These are phyloP conservation scores for Hibiscus mutabilis DNA, from an alignment of 345 rosid species.

Conservation along the genomic window DNA sequence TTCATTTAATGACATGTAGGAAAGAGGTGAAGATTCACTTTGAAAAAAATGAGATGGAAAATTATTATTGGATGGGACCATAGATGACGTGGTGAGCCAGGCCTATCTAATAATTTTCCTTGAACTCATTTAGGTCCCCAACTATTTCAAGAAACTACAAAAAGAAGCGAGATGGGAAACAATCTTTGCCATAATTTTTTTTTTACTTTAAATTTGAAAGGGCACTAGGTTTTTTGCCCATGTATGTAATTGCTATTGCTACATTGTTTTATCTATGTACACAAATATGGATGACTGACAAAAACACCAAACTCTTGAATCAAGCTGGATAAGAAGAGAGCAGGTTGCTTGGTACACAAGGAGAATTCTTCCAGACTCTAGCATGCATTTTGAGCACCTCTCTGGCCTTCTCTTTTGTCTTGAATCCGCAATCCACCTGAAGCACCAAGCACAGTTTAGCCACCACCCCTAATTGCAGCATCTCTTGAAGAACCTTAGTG, in stretches of 20 bases:
- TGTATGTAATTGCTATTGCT: not conserved
- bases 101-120: too few relatives aligned
- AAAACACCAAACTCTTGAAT: not conserved
- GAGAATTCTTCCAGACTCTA: constrained; percentile 55
- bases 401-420: constrained; percentile 49
- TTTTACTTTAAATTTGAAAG: not conserved
- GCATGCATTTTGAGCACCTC: constrained; percentile 65
- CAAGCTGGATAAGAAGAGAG: constrained; percentile 34
- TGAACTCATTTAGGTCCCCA: too few relatives aligned
- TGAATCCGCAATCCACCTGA: constrained; percentile 41
- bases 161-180: not conserved
- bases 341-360: constrained; percentile 40
- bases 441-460: constrained; percentile 58
- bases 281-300: not conserved
- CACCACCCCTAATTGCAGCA: constrained; percentile 69
- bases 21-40: too few relatives aligned
- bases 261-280: not conserved
- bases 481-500: constrained; percentile 42
- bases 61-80: too few relatives aligned
- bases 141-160: too few relatives aligned
- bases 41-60: too few relatives aligned
- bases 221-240: not conserved
- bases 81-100: too few relatives aligned
- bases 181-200: not conserved
- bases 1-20: too few relatives aligned